A percentile compares a stretch with the other conserved stretches of the same genome.
Evolutionary conservation across 2,329 filamentous ascomycete genomes (phyloP).

Genomic region (Epichloe glyceriae): DNA sequence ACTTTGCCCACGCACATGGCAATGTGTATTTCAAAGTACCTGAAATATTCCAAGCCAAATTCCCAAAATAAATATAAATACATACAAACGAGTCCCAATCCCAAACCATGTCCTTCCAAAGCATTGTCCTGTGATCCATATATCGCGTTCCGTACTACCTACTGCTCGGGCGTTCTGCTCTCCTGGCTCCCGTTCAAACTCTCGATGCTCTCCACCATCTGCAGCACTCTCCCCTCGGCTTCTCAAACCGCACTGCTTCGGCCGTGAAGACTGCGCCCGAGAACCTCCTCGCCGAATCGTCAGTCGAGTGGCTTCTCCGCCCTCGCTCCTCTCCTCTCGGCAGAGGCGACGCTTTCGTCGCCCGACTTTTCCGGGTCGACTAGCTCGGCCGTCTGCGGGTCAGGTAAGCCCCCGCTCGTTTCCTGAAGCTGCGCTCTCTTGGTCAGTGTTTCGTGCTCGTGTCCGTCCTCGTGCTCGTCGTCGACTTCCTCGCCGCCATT

Average conservation of each 20-base stretch:
- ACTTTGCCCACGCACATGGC: too few species aligned
- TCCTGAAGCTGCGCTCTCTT: slow-evolving; percentile 1
- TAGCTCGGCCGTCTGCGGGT: slow-evolving; percentile 25
- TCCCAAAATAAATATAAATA: too few species aligned
- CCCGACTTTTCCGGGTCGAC: slow-evolving; percentile 19
- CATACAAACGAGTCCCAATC: not conserved
- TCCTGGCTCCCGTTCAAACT: slow-evolving; percentile 25
- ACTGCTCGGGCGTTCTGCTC: slow-evolving; percentile 11
- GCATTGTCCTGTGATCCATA: not conserved
- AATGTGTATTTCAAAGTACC: too few species aligned
- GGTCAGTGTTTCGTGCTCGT: slow-evolving; percentile 6
- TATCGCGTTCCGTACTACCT: not conserved
- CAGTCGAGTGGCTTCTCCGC: slow-evolving; percentile 16
- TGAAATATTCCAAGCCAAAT: not conserved
- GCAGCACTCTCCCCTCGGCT: slow-evolving; percentile 34
- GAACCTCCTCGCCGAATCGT: slow-evolving; percentile 17
- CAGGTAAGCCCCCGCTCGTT: slow-evolving; percentile 3
- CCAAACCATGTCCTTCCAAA: not conserved
- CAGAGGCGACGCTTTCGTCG: not conserved
- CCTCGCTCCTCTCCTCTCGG: not conserved
- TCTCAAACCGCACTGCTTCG: slow-evolving; percentile 31
- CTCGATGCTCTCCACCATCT: slow-evolving; percentile 45
- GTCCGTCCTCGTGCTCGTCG: slow-evolving; percentile 7
- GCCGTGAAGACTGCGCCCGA: slow-evolving; percentile 29
- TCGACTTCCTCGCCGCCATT: slow-evolving; percentile 51